Evolutionary conservation across 306 rosid species (phyloP).

Genomic region (Sphenostylis stenocarpa): DNA sequence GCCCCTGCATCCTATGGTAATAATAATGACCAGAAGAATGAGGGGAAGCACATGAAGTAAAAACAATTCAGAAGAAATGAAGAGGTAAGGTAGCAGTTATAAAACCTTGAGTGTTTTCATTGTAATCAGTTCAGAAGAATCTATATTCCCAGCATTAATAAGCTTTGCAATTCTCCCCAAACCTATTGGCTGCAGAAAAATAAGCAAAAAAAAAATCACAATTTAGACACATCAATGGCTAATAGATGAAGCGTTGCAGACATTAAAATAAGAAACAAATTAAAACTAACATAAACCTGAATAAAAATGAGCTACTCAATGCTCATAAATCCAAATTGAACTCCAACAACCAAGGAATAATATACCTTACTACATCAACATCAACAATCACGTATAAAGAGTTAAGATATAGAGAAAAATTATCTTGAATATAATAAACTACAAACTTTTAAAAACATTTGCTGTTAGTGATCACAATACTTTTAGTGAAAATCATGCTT

Average conservation of each 20-base stretch:
- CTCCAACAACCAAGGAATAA: background rate
- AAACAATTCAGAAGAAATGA: slow-evolving; percentile 22
- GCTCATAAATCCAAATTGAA: background rate
- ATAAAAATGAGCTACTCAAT: background rate
- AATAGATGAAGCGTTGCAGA: background rate
- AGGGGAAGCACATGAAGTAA: slow-evolving; percentile 28
- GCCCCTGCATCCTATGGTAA: slow-evolving; percentile 79
- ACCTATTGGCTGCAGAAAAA: slow-evolving; percentile 76
- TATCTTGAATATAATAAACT: background rate
- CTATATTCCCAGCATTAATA: slow-evolving; percentile 86
- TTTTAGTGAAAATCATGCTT: slow-evolving; percentile 9
- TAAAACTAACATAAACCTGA: slow-evolving; percentile 10
- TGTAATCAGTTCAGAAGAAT: slow-evolving; percentile 86
- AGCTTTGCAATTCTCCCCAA: slow-evolving; percentile 83
- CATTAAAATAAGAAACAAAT: background rate
- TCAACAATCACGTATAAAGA: slow-evolving; percentile 11
- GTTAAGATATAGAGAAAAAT: background rate
- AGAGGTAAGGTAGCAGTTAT: slow-evolving; percentile 7
- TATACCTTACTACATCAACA: background rate
- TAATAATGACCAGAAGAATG: slow-evolving; percentile 32
- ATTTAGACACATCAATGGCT: background rate
- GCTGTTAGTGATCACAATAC: background rate
- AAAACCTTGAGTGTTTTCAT: slow-evolving; percentile 95
- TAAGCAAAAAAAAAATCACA: background rate
- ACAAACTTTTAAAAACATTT: background rate